Percentiles rank a stretch among this genome's conserved stretches.
These are phyloP conservation scores for Ramaria sp. DNA, from an alignment of 768 basidiomycete genomes.

Conservation along the genomic window DNA sequence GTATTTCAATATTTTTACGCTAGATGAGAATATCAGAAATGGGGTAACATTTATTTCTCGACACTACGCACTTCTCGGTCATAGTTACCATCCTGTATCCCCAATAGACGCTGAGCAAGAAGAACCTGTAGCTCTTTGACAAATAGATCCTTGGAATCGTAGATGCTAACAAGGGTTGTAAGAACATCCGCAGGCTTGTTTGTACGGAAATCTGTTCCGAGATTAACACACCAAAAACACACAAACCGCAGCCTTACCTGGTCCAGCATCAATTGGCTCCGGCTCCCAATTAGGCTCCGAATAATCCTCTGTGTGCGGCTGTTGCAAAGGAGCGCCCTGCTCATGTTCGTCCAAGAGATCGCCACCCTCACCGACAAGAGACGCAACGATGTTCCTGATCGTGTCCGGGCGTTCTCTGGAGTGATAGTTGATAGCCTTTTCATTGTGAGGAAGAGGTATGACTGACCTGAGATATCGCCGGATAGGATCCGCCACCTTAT, in stretches of 20 bases:
- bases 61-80: constrained; percentile 46
- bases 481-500: constrained; percentile 90
- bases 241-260: constrained; percentile 45
- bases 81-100: constrained; percentile 67
- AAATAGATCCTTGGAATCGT: constrained; percentile 93
- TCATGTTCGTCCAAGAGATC: constrained; percentile 84
- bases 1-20: constrained; percentile 86
- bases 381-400: constrained; percentile 86
- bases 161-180: constrained; percentile 93
- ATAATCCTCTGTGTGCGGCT: constrained; percentile 74
- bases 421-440: neutral
- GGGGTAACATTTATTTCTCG: neutral
- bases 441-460: neutral
- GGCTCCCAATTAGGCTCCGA: constrained; percentile 91
- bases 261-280: constrained; percentile 93
- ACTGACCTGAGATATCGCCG: constrained; percentile 73
- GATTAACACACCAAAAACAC: neutral
- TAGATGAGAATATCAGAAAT: constrained; percentile 21
- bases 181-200: constrained; percentile 90
- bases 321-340: constrained; percentile 63
- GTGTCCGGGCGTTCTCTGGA: constrained; percentile 80
- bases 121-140: constrained; percentile 91
- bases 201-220: constrained; percentile 66
- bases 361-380: constrained; percentile 76
- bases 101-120: constrained; percentile 76